phyloP scores from a whole-genome alignment of 371 early-diverging fungal species.

The Syncephalastrum contaminatum region DNA sequence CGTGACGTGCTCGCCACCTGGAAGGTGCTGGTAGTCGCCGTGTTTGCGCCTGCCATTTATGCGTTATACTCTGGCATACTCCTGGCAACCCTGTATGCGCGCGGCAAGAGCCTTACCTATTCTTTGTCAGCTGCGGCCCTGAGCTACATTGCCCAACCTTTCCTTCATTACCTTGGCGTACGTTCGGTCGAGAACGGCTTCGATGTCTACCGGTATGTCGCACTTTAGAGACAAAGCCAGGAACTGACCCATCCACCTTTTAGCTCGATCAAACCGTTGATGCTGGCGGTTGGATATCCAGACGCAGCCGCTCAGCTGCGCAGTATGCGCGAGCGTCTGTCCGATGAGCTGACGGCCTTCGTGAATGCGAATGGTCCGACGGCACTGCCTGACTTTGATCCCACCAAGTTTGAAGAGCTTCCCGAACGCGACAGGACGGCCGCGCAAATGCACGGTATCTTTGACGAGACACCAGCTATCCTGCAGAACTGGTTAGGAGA shows the following conservation, averaged over 20 bases:
- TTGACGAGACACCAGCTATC: slow-evolving; percentile 3
- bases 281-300: slow-evolving; percentile 19
- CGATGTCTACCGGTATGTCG: slow-evolving; percentile 53
- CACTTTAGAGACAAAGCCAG: neutral
- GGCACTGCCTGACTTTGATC: slow-evolving; percentile 37
- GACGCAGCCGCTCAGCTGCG: slow-evolving; percentile 22
- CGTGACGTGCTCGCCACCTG: slow-evolving; percentile 88
- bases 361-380: slow-evolving; percentile 42
- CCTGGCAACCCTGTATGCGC: slow-evolving; percentile 20
- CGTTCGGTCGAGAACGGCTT: slow-evolving; percentile 58
- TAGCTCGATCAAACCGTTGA: slow-evolving; percentile 25
- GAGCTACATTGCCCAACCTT: slow-evolving; percentile 45
- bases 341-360: slow-evolving; percentile 33
- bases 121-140: slow-evolving; percentile 9
- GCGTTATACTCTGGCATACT: slow-evolving; percentile 50
- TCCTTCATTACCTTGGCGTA: slow-evolving; percentile 53
- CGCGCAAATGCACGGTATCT: slow-evolving; percentile 1
- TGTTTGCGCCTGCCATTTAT: slow-evolving; percentile 63
- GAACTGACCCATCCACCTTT: neutral
- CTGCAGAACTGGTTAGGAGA: slow-evolving; percentile 12
- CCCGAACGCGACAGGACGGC: slow-evolving; percentile 2
- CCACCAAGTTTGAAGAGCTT: slow-evolving; percentile 22
- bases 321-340: slow-evolving; percentile 26
- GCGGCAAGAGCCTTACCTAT: slow-evolving; percentile 1
- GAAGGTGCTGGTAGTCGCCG: slow-evolving; percentile 74